These are phyloP conservation scores for Serendipita vermifera DNA, from an alignment of 768 basidiomycete genomes.

Conservation along the genomic window DNA sequence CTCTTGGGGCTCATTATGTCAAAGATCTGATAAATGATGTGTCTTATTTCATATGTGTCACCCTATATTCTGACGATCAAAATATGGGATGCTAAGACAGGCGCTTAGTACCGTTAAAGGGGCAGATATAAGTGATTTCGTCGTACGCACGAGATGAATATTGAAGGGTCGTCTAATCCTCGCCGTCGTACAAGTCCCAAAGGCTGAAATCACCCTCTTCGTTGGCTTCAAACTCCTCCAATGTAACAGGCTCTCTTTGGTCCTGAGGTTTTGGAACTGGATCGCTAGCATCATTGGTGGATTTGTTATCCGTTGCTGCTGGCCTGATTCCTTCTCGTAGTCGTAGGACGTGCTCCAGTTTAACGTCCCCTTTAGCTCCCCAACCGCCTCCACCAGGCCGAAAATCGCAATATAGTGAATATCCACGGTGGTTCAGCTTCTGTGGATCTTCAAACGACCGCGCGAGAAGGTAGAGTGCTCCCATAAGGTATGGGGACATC, in stretches of 20 bases:
- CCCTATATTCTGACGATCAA: too few relatives aligned
- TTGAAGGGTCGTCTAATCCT: too few relatives aligned
- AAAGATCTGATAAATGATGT: too few relatives aligned
- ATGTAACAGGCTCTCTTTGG: not conserved
- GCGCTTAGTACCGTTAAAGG: too few relatives aligned
- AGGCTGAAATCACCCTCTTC: not conserved
- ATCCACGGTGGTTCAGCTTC: conserved; percentile 55
- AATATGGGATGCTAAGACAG: too few relatives aligned
- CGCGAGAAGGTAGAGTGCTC: conserved; percentile 58
- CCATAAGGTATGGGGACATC: conserved; percentile 62
- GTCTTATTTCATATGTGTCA: too few relatives aligned
- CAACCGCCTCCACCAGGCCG: conserved; percentile 70
- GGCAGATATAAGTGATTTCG: too few relatives aligned
- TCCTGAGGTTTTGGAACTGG: not conserved
- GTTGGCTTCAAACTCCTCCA: conserved; percentile 3
- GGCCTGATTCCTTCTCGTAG: conserved; percentile 20
- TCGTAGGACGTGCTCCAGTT: conserved; percentile 51
- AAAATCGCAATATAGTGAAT: conserved; percentile 74
- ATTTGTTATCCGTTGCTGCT: not conserved
- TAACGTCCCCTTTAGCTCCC: conserved; percentile 70
- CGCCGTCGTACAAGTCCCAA: conserved; percentile 8
- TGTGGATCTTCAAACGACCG: conserved; percentile 38
- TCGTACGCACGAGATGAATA: too few relatives aligned
- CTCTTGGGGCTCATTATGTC: too few relatives aligned
- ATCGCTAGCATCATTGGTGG: not conserved